Base-by-base conservation (phyloP, 306 rosid species). In the Begonia fuchsioides region DNA sequence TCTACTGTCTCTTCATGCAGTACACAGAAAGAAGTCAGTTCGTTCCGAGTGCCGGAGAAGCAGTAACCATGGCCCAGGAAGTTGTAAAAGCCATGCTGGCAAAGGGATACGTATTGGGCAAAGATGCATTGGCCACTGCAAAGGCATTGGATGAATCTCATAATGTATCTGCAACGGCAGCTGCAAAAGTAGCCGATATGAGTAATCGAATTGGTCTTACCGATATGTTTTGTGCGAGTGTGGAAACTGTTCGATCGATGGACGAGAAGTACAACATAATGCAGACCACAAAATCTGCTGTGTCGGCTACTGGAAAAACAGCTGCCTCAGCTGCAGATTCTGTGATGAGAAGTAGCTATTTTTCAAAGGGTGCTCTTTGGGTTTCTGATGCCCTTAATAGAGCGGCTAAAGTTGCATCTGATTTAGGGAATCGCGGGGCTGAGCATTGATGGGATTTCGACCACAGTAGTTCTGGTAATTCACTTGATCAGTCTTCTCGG, bases 291-390 rank as follows among this genome's bases (percentile, higher is more conserved):
- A 81, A 15, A 60, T 75, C 64, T 1, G 93, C 97, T 0, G 73
- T 79, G 54, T 69, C 80, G 3, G 84, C 78, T 20, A 76, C 96
- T 0, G 94, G 96, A 68, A 76, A 70, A 66, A 76, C 86, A n/a
- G 88, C 86, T 4, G 62, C 87, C 6, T 70, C 77, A 0, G 96
- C 94, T 20, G 88, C 94, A 13, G 72, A 43, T 53, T 39, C 71
- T 4, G 64, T 75, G 52, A 82, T 65, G 12, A 84, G 66, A 47
- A 90, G 83, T 56, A 69, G 82, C 82, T 90, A 84, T 76, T 81
- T 90, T 57, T 72, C 94, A 0, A 71, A 60, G 72, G 95, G 94
- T 55, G 94, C 95, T 63, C 66, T 81, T 67, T 81, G 88, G 94
- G 47, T 81, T 53, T 81, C 90, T 1, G 95, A 72, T 26, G 90